Base-by-base conservation (phyloP, 2,329 filamentous ascomycete species). In the Lasiodiplodia citricola region DNA sequence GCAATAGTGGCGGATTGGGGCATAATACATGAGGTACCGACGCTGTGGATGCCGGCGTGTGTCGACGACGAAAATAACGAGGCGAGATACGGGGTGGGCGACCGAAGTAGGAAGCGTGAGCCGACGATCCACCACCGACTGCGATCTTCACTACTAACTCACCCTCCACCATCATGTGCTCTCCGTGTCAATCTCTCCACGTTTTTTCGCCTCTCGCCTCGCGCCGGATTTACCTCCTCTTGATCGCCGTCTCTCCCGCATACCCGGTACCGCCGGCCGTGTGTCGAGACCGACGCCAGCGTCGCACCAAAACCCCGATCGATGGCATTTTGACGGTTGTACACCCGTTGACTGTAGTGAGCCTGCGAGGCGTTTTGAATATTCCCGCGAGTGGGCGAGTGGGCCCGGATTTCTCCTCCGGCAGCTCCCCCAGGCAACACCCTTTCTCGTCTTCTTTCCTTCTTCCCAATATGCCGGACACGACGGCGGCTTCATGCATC, bases 11-110 rank as follows among this genome's bases (percentile, higher is more conserved):
- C 54, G 57, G 38, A 47, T 47, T 31, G 28, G 28, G 7, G 37
- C 57, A 58, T 58, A 37, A 58, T 18, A 41, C 14, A 41, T 28
- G 28, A 28, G 55, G 23, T 50, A 50, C 57, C 57, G n/a, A 18
- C 3, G 41, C 57, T 50, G 14, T 62, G 57, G 57, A 16, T 35
- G 50, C 47, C 47, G 14, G 57, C 25, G 18, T 14, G 23, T 14
- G 23, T 13, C 51, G 52, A 16, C 21, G 56, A 60, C 57, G 37
- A 62, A 62, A 62, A 62, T 62, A 62, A 62, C 57, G 57, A 62
- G 57, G 57, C 57, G 57, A 62, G 37, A 62, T 57, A 41, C 37
- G 8, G 38, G 38, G 38, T 44, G 16, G 41, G n/a, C 41, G 41
- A 44, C 38, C 14, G 16, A 16, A 18, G n/a, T 18, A 4, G 38